Percentiles rank a stretch among this genome's conserved stretches.
These are phyloP conservation scores for Scheffersomyces insectosa DNA, from an alignment of 1,139 yeast species.

Conservation along the genomic window DNA sequence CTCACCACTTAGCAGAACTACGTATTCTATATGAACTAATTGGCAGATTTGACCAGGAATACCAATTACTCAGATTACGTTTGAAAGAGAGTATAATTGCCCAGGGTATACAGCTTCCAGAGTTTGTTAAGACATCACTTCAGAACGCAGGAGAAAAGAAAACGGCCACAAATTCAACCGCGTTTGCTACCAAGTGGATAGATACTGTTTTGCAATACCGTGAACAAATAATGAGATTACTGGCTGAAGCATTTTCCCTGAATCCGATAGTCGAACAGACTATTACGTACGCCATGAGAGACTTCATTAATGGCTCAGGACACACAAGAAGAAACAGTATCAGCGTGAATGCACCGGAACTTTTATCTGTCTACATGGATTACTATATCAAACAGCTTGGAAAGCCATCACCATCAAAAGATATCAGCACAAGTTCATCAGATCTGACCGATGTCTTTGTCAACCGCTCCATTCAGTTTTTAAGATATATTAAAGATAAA, in stretches of 20 bases:
- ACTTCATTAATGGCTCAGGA: conserved; percentile 52
- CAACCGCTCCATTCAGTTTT: conserved; percentile 57
- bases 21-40: conserved; percentile 51
- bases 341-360: conserved; percentile 62
- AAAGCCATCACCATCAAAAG: conserved; percentile 29
- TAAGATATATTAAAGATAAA: conserved; percentile 74
- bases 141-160: conserved; percentile 22
- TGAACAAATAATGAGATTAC: conserved; percentile 50
- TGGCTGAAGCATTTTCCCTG: conserved; percentile 47
- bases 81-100: conserved; percentile 49
- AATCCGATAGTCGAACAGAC: conserved; percentile 55
- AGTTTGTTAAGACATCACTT: conserved; percentile 23
- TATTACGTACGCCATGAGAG: conserved; percentile 62
- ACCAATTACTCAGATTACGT: conserved; percentile 49
- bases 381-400: conserved; percentile 62
- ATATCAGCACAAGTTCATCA: conserved; percentile 25
- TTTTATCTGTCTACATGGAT: conserved; percentile 74
- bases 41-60: conserved; percentile 54
- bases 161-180: conserved; percentile 36
- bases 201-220: conserved; percentile 57
- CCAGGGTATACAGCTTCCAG: conserved; percentile 36
- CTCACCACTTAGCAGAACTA: conserved; percentile 30
- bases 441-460: conserved; percentile 58
- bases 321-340: conserved; percentile 24
- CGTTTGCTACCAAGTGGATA: conserved; percentile 72